These are phyloP conservation scores for Glebionis coronaria DNA, from an alignment of 129 eudicot genomes.

Conservation along the genomic window DNA sequence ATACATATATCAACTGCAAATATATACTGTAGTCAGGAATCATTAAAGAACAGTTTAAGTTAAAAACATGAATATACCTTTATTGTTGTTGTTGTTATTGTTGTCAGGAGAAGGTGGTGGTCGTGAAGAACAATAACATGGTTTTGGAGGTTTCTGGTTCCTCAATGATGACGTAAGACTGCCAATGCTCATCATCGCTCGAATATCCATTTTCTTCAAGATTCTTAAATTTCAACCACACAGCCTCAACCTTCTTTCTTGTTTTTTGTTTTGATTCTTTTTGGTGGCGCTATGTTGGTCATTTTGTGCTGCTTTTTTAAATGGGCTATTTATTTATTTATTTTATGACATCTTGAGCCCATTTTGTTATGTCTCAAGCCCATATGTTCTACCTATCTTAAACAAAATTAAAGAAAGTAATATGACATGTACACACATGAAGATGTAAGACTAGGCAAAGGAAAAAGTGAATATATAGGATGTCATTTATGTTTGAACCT, in stretches of 20 bases:
- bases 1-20: too few relatives aligned
- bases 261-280: neutral
- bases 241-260: slow-evolving; percentile 10
- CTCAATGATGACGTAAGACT: slow-evolving; percentile 38
- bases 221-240: slow-evolving; percentile 42
- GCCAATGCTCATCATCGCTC: slow-evolving; percentile 41
- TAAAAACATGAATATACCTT: slow-evolving; percentile 24
- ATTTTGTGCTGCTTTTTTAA: neutral
- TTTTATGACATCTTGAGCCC: neutral
- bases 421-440: too few relatives aligned
- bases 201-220: slow-evolving; percentile 48
- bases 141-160: slow-evolving; percentile 32
- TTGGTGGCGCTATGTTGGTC: neutral
- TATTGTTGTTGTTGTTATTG: slow-evolving; percentile 31
- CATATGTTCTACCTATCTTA: neutral
- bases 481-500: too few relatives aligned
- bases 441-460: too few relatives aligned
- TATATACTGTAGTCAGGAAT: neutral
- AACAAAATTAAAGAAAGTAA: too few relatives aligned
- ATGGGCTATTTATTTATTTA: neutral
- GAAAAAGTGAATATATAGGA: too few relatives aligned
- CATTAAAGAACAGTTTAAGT: neutral
- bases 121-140: slow-evolving; percentile 32
- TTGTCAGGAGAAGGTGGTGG: slow-evolving; percentile 56
- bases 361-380: neutral